phyloP scores from a whole-genome alignment of 2,329 filamentous ascomycete species.

The Colletotrichum sp. region DNA sequence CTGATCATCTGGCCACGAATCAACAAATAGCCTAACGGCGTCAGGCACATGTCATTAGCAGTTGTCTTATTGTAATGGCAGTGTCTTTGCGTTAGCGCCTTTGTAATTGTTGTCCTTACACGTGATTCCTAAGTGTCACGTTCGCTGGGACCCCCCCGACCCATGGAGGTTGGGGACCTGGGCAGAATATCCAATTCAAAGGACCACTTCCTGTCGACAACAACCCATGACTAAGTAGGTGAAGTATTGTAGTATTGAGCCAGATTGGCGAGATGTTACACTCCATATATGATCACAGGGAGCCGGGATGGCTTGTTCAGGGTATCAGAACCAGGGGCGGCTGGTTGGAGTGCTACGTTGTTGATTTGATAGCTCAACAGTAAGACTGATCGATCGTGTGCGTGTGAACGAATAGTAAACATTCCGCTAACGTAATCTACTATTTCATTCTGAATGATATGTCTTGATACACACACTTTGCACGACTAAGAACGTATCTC shows the following conservation, averaged over 20 bases:
- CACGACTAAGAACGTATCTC: accelerated
- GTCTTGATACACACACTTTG: background rate
- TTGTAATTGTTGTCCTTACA: background rate
- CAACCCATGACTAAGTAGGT: background rate
- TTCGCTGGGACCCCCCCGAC: background rate
- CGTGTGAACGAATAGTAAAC: background rate
- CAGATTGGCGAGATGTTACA: background rate
- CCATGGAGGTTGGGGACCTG: background rate
- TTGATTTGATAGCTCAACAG: background rate
- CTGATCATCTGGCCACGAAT: background rate
- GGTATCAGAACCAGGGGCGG: background rate
- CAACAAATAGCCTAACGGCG: background rate
- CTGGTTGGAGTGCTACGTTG: background rate
- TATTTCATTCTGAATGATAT: background rate
- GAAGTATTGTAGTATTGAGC: background rate
- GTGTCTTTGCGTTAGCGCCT: background rate
- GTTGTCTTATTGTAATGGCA: background rate
- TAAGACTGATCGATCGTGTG: background rate
- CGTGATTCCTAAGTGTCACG: background rate
- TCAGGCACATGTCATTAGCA: background rate
- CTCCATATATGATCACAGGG: background rate
- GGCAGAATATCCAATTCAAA: background rate
- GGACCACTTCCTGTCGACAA: background rate
- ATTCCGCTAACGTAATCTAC: background rate
- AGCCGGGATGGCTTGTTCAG: background rate